Evolutionary conservation across 257 asterid genomes (phyloP).

Genomic region (Scutellaria minor): DNA sequence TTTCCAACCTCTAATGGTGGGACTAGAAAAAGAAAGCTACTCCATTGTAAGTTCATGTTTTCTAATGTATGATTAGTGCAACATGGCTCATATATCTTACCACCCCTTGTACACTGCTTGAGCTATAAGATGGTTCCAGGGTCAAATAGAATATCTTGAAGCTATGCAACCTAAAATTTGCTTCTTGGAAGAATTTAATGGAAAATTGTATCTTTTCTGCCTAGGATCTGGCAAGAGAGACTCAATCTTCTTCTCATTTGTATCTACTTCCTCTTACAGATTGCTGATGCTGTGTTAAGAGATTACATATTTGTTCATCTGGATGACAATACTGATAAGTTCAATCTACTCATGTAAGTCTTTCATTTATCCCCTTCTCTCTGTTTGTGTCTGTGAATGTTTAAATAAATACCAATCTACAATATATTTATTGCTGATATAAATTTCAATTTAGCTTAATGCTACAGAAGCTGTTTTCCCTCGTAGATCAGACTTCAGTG

Average conservation of each 20-base stretch:
- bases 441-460: constrained; percentile 62
- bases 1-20: constrained; percentile 77
- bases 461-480: constrained; percentile 98
- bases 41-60: constrained; percentile 62
- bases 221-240: background rate
- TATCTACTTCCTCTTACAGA: constrained; percentile 49
- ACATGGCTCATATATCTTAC: constrained; percentile 23
- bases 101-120: constrained; percentile 9
- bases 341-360: constrained; percentile 88
- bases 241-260: constrained; percentile 24
- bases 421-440: constrained; percentile 35
- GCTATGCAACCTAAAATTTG: constrained; percentile 22
- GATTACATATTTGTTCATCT: constrained; percentile 92
- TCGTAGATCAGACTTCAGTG: constrained; percentile 91
- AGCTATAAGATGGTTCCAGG: constrained; percentile 16
- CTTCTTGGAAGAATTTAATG: constrained; percentile 28
- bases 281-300: constrained; percentile 74
- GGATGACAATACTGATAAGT: constrained; percentile 85
- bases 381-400: no score
- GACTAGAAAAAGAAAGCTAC: constrained; percentile 66
- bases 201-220: background rate
- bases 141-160: constrained; percentile 16
- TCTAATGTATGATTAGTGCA: constrained; percentile 14
- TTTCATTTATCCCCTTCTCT: background rate
- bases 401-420: background rate